phyloP scores from a whole-genome alignment of 2,329 filamentous ascomycete genomes.

The Botrytis byssoidea region DNA sequence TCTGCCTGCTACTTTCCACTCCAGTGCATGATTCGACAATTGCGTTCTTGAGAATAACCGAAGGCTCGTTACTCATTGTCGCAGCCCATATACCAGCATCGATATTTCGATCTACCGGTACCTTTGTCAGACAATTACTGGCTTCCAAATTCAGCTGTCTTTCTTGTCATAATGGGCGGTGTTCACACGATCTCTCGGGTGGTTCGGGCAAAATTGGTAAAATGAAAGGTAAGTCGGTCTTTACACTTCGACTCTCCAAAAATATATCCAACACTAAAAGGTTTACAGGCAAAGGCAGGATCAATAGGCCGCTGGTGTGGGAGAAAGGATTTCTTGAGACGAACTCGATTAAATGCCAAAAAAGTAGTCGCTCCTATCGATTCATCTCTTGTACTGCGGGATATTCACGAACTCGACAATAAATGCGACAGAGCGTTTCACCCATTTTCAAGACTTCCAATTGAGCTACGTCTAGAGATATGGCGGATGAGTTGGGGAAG shows the following conservation, averaged over 20 bases:
- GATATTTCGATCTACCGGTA: background rate
- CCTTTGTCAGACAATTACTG: background rate
- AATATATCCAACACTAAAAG: background rate
- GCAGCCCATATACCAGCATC: background rate
- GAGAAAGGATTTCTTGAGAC: background rate
- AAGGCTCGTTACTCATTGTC: background rate
- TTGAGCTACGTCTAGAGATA: background rate
- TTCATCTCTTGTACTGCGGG: background rate
- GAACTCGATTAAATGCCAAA: background rate
- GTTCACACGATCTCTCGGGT: no score
- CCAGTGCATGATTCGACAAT: no score
- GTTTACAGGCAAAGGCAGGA: background rate
- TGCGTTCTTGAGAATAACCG: background rate
- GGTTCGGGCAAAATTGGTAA: no score
- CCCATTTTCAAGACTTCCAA: background rate
- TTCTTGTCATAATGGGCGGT: background rate
- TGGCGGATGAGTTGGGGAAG: background rate
- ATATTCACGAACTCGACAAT: background rate
- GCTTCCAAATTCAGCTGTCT: background rate
- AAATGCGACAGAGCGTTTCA: background rate
- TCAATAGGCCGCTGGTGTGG: background rate
- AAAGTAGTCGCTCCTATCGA: background rate
- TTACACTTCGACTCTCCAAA: accelerated
- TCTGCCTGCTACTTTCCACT: background rate
- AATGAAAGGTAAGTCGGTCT: background rate